These are phyloP conservation scores for Coemansia asiatica DNA, from an alignment of 192 early-diverging fungal species.

Conservation along the genomic window DNA sequence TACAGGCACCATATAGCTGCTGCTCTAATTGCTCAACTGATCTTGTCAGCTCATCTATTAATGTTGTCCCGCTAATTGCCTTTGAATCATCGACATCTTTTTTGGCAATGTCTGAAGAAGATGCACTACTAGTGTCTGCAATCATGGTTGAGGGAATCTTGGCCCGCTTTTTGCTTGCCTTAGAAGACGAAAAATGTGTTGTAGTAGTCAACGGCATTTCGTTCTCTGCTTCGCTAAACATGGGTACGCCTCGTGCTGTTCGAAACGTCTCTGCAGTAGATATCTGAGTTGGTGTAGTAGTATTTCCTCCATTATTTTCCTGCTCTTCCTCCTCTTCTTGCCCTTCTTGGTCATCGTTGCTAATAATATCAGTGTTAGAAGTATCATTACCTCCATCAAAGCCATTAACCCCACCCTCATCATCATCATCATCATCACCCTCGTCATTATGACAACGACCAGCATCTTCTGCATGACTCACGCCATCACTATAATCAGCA, in stretches of 20 bases:
- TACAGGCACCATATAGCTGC: constrained; percentile 24
- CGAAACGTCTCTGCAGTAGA: constrained; percentile 6
- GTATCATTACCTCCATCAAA: too few relatives aligned
- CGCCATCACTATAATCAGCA: constrained; percentile 6
- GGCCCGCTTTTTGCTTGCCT: neutral
- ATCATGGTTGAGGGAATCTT: neutral
- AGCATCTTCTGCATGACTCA: neutral
- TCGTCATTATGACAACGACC: neutral
- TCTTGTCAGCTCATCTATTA: neutral
- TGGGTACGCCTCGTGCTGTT: neutral
- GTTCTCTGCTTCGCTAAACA: neutral
- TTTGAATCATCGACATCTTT: neutral
- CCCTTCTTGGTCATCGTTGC: neutral
- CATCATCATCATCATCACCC: too few relatives aligned
- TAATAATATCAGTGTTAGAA: neutral
- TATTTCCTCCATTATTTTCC: neutral
- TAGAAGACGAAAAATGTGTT: neutral
- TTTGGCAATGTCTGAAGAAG: neutral
- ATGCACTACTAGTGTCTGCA: neutral
- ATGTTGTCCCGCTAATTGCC: neutral
- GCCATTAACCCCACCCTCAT: too few relatives aligned
- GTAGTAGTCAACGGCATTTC: neutral
- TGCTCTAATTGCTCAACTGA: constrained; percentile 15
- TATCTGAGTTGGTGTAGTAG: neutral
- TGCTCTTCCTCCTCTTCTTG: neutral